Conservation (phyloP, 208 protist species). For the Trichomonas gallinae region DNA sequence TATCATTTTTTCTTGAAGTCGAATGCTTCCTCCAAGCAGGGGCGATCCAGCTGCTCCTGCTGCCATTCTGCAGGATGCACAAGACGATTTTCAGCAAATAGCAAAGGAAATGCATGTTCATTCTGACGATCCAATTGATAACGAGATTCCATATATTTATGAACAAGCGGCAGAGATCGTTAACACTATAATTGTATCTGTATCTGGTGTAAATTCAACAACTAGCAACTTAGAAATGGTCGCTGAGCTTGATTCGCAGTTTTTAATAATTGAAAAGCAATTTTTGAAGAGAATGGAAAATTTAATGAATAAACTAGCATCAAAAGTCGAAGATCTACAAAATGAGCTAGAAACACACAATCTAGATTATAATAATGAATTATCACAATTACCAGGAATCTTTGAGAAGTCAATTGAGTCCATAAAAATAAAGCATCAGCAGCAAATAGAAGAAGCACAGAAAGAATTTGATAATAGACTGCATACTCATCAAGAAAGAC, state of each 20-base stretch:
- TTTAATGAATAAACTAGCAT: not conserved
- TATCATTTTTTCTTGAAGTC: too few species aligned
- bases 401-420: not conserved
- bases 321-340: conserved; percentile 5
- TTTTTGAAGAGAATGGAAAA: conserved; percentile 13
- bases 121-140: not conserved
- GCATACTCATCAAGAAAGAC: not conserved
- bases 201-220: not conserved
- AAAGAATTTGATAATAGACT: not conserved
- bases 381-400: not conserved
- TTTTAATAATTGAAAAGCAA: not conserved
- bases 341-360: not conserved
- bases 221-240: not conserved
- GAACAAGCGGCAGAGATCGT: not conserved
- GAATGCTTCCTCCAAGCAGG: not conserved
- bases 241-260: not conserved
- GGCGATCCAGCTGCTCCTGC: not conserved
- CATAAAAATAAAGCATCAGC: not conserved
- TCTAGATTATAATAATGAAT: not conserved
- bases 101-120: not conserved
- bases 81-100: not conserved
- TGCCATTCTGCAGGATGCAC: not conserved
- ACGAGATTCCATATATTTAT: conserved; percentile 1
- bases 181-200: not conserved
- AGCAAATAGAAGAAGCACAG: not conserved